phyloP scores from a whole-genome alignment of 257 asterid genomes.

The Nicotiana sylvestris region DNA sequence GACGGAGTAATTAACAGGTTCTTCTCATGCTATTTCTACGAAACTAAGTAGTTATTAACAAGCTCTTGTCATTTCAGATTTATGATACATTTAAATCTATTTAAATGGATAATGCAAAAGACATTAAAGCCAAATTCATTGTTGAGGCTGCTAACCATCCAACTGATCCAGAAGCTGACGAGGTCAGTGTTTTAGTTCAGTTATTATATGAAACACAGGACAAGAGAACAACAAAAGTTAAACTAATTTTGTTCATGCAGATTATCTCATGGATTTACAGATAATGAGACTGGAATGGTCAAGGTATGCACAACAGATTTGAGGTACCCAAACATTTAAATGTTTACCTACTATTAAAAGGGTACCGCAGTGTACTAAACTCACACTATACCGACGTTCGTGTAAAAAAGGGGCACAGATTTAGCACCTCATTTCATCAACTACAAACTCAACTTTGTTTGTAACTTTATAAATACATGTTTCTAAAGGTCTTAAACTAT shows the following conservation, averaged over 20 bases:
- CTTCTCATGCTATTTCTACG: neutral
- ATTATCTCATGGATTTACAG: slow-evolving; percentile 14
- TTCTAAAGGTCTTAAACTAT: neutral
- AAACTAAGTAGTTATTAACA: neutral
- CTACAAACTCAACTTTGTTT: neutral
- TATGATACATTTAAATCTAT: neutral
- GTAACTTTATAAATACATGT: neutral
- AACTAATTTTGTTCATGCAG: slow-evolving; percentile 25
- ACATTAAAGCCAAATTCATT: slow-evolving; percentile 70
- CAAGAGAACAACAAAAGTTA: neutral
- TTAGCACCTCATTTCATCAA: neutral
- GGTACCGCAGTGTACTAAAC: too few species aligned
- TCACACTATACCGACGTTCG: too few species aligned
- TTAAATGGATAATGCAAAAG: slow-evolving; percentile 64
- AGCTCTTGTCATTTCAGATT: neutral
- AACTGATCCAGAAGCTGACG: slow-evolving; percentile 90
- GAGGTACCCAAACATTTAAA: too few species aligned
- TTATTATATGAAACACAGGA: neutral
- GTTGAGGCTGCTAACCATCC: slow-evolving; percentile 42
- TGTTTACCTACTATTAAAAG: too few species aligned
- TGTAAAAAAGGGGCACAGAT: too few species aligned
- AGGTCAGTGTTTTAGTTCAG: slow-evolving; percentile 33
- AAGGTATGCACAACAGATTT: too few species aligned
- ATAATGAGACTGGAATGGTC: too few species aligned
- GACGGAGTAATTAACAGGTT: slow-evolving; percentile 87